These are phyloP conservation scores for Graphilbum sp. DNA, from an alignment of 2,329 filamentous ascomycete genomes.

Conservation along the genomic window DNA sequence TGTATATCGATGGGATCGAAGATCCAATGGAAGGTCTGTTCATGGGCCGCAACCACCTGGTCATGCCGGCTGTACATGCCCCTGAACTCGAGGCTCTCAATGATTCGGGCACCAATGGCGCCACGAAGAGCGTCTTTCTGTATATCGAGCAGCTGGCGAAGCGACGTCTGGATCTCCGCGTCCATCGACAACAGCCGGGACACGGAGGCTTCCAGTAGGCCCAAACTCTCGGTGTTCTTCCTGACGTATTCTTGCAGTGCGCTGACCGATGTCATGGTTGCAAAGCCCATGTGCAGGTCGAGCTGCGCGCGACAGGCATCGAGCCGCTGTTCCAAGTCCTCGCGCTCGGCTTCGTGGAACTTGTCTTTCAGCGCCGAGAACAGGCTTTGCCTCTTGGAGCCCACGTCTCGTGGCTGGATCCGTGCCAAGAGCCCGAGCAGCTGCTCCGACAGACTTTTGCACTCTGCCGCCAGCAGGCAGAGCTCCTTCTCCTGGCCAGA, in stretches of 20 bases:
- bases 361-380: conserved; percentile 5
- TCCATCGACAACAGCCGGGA: neutral
- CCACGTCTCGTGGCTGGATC: conserved; percentile 5
- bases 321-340: conserved; percentile 5
- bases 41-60: conserved; percentile 4
- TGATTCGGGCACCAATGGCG: neutral
- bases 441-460: neutral
- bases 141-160: neutral
- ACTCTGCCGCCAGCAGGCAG: neutral
- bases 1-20: neutral
- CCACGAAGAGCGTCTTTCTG: neutral
- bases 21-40: conserved; percentile 7
- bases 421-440: conserved; percentile 4
- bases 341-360: conserved; percentile 3
- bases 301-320: conserved; percentile 7
- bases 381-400: conserved; percentile 6
- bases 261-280: neutral
- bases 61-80: conserved; percentile 6
- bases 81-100: conserved; percentile 3
- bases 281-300: conserved; percentile 2
- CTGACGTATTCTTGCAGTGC: neutral
- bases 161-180: neutral
- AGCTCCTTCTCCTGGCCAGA: neutral
- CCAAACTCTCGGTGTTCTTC: neutral
- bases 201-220: neutral